phyloP scores from a whole-genome alignment of 176 grass and related monocot species.

The Zoysia pacifica region DNA sequence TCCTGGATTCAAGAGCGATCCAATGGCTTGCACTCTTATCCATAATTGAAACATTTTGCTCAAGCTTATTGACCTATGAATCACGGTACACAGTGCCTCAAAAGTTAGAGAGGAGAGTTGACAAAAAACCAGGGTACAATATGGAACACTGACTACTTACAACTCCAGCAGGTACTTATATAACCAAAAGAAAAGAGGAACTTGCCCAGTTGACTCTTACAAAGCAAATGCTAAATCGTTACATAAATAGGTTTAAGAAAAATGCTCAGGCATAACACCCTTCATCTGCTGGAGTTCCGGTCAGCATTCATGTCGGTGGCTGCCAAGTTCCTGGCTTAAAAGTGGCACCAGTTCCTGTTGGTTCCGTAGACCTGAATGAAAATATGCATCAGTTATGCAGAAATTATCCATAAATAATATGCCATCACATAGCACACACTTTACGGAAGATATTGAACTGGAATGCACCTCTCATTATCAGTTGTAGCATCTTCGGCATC shows the following conservation, averaged over 20 bases:
- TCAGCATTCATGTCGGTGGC: conserved; percentile 56
- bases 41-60: not conserved
- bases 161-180: not conserved
- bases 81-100: not conserved
- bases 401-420: not conserved
- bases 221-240: not conserved
- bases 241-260: not conserved
- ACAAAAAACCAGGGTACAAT: not conserved
- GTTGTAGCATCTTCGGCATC: conserved; percentile 38
- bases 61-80: conserved; percentile 3
- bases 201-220: not conserved
- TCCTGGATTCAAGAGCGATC: not conserved
- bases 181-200: not conserved
- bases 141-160: not conserved
- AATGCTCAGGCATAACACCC: conserved; percentile 4
- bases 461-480: conserved; percentile 53
- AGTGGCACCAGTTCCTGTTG: conserved; percentile 51
- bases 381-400: not conserved
- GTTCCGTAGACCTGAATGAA: conserved; percentile 54
- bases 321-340: conserved; percentile 74
- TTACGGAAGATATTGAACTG: not conserved
- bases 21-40: not conserved
- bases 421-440: not conserved
- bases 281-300: conserved; percentile 7
- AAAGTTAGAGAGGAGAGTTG: not conserved